Conservation (phyloP, 495 filamentous ascomycete genomes). For the Aspergillus asperescens region DNA sequence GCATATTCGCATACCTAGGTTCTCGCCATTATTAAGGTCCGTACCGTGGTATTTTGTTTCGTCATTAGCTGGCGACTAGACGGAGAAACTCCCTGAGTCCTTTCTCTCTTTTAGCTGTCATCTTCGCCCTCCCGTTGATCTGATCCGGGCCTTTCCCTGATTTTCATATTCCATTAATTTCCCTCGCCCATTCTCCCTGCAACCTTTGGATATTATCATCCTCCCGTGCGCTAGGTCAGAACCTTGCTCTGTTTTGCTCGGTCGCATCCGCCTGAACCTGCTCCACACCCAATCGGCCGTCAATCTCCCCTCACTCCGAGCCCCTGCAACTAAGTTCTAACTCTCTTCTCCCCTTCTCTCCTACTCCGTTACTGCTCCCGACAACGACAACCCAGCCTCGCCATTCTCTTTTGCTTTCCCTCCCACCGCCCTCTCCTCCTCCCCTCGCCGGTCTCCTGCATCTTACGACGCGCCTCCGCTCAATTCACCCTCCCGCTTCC, state of each 20-base stretch:
- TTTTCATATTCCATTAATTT: conserved; percentile 16
- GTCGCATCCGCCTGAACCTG: conserved; percentile 24
- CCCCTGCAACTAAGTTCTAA: conserved; percentile 9
- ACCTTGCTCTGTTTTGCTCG: conserved; percentile 22
- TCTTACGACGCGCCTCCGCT: conserved; percentile 21
- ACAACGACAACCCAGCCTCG: conserved; percentile 4
- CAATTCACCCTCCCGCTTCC: conserved; percentile 22
- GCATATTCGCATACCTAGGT: no score
- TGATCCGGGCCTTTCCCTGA: conserved; percentile 12
- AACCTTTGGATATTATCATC: not conserved
- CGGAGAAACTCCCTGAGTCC: no score
- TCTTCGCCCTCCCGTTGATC: conserved; percentile 7
- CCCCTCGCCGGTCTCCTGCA: conserved; percentile 21
- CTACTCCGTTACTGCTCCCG: conserved; percentile 13
- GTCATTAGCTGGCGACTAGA: no score
- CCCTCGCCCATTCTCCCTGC: not conserved
- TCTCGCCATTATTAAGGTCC: no score
- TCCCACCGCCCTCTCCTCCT: conserved; percentile 19
- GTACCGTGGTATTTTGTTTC: no score
- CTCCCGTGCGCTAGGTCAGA: conserved; percentile 16
- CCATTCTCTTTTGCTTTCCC: conserved; percentile 1
- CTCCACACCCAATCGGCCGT: conserved; percentile 25
- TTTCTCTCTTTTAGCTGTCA: conserved; percentile 9
- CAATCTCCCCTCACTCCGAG: conserved; percentile 21
- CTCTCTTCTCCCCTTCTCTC: conserved; percentile 14